These are phyloP conservation scores for Lactifluus echinatus DNA, from an alignment of 768 basidiomycete species.

Conservation along the genomic window DNA sequence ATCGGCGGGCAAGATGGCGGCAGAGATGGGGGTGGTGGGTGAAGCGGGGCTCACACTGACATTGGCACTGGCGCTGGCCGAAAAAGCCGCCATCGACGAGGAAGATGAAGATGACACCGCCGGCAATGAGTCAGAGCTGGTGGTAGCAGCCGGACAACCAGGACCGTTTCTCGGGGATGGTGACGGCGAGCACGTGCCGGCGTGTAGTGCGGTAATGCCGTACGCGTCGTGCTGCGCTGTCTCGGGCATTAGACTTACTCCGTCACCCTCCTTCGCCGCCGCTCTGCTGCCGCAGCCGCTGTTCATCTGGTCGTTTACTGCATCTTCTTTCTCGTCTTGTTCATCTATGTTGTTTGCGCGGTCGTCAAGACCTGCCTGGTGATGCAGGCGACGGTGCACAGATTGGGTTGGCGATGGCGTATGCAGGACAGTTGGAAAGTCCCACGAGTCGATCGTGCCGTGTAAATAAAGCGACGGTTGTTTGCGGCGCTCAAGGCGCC, in stretches of 20 bases:
- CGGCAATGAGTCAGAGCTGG: background rate
- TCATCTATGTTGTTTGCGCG: background rate
- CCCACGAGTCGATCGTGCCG: conserved; percentile 71
- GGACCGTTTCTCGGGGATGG: background rate
- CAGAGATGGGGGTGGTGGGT: too few relatives aligned
- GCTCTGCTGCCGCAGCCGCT: too few relatives aligned
- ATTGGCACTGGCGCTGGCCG: too few relatives aligned
- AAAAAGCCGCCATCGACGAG: too few relatives aligned
- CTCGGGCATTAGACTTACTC: background rate
- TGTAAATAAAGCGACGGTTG: conserved; percentile 35
- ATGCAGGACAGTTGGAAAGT: conserved; percentile 43
- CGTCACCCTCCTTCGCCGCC: too few relatives aligned
- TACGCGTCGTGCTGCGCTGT: too few relatives aligned
- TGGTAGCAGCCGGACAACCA: background rate
- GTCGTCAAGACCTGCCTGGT: background rate
- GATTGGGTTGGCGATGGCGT: conserved; percentile 10
- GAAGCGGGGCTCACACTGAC: too few relatives aligned
- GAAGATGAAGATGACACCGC: too few relatives aligned
- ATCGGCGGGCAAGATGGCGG: too few relatives aligned
- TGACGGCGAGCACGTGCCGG: too few relatives aligned
- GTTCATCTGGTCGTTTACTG: background rate
- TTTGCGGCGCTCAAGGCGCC: conserved; percentile 57
- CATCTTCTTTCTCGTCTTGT: background rate
- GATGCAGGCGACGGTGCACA: background rate
- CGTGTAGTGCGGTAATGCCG: too few relatives aligned